Percentiles rank a stretch among this genome's conserved stretches.
Conservation (phyloP, 805 yeast species). For the Wickerhamomyces subpelliculosus region DNA sequence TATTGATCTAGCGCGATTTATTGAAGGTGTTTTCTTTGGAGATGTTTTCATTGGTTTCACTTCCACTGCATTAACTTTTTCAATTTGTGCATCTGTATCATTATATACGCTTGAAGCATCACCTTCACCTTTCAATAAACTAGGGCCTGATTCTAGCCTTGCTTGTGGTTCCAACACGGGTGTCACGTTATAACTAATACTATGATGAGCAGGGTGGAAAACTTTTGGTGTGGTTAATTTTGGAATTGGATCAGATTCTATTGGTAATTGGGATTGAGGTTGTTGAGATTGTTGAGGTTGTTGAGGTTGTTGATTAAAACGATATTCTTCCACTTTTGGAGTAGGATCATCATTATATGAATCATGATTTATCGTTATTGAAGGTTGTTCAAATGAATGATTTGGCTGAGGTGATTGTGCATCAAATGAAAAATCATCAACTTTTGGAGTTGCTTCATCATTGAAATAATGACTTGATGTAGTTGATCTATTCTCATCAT, state of each 20-base stretch:
- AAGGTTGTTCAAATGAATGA: not conserved
- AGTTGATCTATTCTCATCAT: constrained; percentile 1
- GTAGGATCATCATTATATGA: not conserved
- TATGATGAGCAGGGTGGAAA: not conserved
- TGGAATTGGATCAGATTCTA: not conserved
- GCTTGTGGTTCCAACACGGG: constrained; percentile 4
- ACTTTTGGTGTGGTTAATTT: constrained; percentile 7
- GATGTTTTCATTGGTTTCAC: not conserved
- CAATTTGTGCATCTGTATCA: not conserved
- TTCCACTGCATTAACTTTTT: not conserved
- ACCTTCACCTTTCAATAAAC: not conserved
- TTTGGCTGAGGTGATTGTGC: not conserved
- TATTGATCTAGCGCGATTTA: too few species aligned
- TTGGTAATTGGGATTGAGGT: not conserved
- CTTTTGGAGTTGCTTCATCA: not conserved
- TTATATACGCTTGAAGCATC: not conserved
- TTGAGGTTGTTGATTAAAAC: not conserved
- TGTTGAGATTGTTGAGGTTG: not conserved
- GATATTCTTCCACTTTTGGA: not conserved
- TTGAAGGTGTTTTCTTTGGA: not conserved
- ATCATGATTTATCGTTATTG: not conserved
- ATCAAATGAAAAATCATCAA: not conserved
- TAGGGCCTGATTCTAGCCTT: not conserved
- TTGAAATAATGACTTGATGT: constrained; percentile 9
- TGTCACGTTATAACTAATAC: constrained; percentile 11